phyloP scores from a whole-genome alignment of 2,329 filamentous ascomycete species.

The Aspergillus awamori region DNA sequence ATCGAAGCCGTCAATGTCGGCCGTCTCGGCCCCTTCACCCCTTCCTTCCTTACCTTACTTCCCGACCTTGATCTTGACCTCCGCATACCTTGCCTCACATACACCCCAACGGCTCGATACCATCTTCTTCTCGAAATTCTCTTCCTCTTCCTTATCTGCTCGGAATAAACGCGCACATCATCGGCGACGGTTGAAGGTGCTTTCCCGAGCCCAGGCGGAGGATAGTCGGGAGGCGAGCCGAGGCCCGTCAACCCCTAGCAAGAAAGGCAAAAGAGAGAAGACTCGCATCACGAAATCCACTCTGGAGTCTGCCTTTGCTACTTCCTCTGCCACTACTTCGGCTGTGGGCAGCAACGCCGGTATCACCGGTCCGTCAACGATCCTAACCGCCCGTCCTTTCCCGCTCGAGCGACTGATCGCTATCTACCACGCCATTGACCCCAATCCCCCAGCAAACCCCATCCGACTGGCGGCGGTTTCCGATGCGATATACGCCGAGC shows the following conservation, averaged over 20 bases:
- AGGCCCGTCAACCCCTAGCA: conserved; percentile 34
- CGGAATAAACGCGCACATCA: conserved; percentile 50
- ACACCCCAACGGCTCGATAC: conserved; percentile 52
- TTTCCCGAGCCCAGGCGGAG: conserved; percentile 43
- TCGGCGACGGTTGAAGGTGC: conserved; percentile 44
- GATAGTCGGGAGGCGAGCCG: conserved; percentile 34
- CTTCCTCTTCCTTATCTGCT: conserved; percentile 46
- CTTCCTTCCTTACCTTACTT: conserved; percentile 49
- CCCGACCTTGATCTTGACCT: conserved; percentile 50
- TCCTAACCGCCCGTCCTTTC: conserved; percentile 48
- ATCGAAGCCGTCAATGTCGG: conserved; percentile 24
- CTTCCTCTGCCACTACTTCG: conserved; percentile 41
- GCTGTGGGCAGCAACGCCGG: conserved; percentile 33
- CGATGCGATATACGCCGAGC: conserved; percentile 49
- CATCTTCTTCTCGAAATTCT: conserved; percentile 54
- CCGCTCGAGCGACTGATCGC: conserved; percentile 51
- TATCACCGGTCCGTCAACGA: conserved; percentile 42
- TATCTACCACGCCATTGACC: conserved; percentile 52
- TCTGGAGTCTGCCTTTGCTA: conserved; percentile 43
- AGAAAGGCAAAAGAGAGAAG: conserved; percentile 40
- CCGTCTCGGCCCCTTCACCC: conserved; percentile 32
- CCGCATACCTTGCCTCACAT: conserved; percentile 52
- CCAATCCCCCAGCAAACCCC: conserved; percentile 46
- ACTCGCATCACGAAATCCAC: conserved; percentile 47
- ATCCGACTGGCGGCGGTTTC: conserved; percentile 41